A percentile compares a stretch with the other conserved stretches of the same genome.
Conservation (phyloP, 192 early-diverging fungal genomes). For the Haplosporangium gracile region DNA sequence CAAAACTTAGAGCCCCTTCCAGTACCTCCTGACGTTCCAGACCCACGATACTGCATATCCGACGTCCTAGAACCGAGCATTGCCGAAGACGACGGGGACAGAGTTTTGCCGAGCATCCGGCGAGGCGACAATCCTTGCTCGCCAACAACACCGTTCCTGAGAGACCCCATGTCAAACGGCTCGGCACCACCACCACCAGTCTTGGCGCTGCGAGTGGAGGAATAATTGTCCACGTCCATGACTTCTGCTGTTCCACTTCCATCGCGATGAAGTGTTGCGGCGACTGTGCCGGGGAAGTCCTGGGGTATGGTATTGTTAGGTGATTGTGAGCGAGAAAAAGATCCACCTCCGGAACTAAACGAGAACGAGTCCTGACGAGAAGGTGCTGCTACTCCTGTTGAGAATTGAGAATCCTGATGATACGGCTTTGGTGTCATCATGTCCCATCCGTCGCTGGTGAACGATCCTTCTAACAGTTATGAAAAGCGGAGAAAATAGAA, state of each 20-base stretch:
- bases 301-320: neutral
- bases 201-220: neutral
- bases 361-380: constrained; percentile 21
- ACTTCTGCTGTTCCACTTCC: neutral
- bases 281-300: neutral
- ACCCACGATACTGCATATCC: neutral
- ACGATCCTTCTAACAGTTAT: neutral
- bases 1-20: constrained; percentile 1
- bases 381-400: neutral
- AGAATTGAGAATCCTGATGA: constrained; percentile 31
- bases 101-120: neutral
- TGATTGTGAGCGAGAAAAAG: constrained; percentile 23
- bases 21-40: neutral
- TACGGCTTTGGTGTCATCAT: constrained; percentile 15
- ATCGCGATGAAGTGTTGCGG: neutral
- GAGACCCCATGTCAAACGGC: constrained; percentile 21
- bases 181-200: neutral
- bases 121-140: neutral
- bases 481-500: neutral
- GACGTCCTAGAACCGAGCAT: neutral
- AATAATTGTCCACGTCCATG: neutral
- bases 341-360: neutral
- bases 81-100: neutral
- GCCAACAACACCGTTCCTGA: constrained; percentile 9
- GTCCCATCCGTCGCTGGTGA: neutral